These are phyloP conservation scores for Hansfordia pulvinata DNA, from an alignment of 2,329 filamentous ascomycete genomes.

Conservation along the genomic window DNA sequence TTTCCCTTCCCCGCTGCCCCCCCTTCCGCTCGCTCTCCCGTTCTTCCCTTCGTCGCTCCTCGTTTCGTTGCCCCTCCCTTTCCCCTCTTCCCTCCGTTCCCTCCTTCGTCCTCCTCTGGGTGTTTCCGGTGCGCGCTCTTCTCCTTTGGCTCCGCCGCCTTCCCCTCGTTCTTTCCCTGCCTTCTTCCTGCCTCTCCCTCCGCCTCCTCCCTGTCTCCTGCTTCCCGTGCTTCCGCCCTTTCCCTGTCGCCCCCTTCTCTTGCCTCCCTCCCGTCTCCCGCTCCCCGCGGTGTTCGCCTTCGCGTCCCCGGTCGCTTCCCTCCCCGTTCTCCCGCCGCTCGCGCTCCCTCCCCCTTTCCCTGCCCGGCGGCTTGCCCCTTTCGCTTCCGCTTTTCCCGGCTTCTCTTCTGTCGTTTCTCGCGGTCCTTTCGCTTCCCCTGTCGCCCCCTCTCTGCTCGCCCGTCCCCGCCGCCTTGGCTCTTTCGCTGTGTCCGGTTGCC, in stretches of 20 bases:
- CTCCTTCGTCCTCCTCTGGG: constrained; percentile 8
- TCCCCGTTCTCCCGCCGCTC: constrained; percentile 16
- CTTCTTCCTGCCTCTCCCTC: too few species aligned
- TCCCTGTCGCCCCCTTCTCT: too few species aligned
- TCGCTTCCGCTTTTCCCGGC: constrained; percentile 16
- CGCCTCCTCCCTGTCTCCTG: too few species aligned
- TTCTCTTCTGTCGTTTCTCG: constrained; percentile 14
- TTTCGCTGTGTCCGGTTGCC: too few species aligned
- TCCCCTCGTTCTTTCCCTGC: constrained; percentile 13
- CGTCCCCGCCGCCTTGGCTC: constrained; percentile 15
- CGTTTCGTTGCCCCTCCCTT: not conserved
- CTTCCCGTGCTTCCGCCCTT: too few species aligned
- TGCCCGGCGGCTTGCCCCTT: constrained; percentile 19
- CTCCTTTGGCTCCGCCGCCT: too few species aligned
- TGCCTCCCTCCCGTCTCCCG: constrained; percentile 18
- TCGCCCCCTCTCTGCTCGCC: constrained; percentile 14
- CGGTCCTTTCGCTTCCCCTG: constrained; percentile 15
- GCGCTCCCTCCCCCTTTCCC: constrained; percentile 16
- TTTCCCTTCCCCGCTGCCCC: not conserved
- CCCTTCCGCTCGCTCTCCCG: constrained; percentile 10
- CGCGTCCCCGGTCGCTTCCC: constrained; percentile 19
- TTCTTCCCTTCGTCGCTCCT: constrained; percentile 1
- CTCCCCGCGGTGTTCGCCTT: constrained; percentile 16
- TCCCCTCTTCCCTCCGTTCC: constrained; percentile 4
- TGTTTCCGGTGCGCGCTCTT: too few species aligned